A percentile compares a stretch with the other conserved stretches of the same genome.
phyloP scores from a whole-genome alignment of 805 yeast species.

The Kodamaea hsintzibuensis region DNA sequence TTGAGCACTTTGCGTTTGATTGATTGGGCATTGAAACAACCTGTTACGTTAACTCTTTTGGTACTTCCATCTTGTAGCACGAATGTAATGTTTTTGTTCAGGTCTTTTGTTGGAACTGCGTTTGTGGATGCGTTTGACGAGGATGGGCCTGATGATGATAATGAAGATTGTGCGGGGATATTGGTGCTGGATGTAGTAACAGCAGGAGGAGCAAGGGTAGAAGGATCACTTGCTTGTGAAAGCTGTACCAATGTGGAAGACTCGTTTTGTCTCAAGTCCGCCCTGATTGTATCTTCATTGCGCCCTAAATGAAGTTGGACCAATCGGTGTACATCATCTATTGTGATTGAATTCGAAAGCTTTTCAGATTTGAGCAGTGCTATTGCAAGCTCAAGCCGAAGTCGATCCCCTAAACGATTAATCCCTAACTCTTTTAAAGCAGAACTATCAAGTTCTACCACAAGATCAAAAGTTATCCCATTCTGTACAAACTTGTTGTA shows the following conservation, averaged over 20 bases:
- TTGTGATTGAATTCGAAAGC: constrained; percentile 19
- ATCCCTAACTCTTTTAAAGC: constrained; percentile 75
- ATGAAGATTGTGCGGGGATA: constrained; percentile 3
- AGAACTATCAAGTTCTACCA: constrained; percentile 60
- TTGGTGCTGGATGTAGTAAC: constrained; percentile 6
- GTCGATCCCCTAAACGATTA: constrained; percentile 78
- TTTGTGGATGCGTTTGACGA: not conserved
- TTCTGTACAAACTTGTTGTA: constrained; percentile 41
- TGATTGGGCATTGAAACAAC: constrained; percentile 78
- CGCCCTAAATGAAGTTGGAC: constrained; percentile 16
- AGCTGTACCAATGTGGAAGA: not conserved
- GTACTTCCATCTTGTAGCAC: constrained; percentile 74
- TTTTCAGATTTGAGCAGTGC: constrained; percentile 42
- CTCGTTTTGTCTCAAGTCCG: constrained; percentile 2
- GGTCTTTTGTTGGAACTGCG: constrained; percentile 18
- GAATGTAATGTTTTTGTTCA: constrained; percentile 54
- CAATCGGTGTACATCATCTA: constrained; percentile 27
- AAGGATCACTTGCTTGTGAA: constrained; percentile 7
- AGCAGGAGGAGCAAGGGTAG: not conserved
- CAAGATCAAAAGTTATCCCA: constrained; percentile 56
- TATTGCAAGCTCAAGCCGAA: constrained; percentile 63
- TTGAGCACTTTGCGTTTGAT: constrained; percentile 70
- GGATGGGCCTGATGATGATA: not conserved
- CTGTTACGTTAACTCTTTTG: constrained; percentile 67
- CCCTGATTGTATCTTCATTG: constrained; percentile 7